Conservation (phyloP, 805 yeast genomes). For the Yamadazyma ubonensis region DNA sequence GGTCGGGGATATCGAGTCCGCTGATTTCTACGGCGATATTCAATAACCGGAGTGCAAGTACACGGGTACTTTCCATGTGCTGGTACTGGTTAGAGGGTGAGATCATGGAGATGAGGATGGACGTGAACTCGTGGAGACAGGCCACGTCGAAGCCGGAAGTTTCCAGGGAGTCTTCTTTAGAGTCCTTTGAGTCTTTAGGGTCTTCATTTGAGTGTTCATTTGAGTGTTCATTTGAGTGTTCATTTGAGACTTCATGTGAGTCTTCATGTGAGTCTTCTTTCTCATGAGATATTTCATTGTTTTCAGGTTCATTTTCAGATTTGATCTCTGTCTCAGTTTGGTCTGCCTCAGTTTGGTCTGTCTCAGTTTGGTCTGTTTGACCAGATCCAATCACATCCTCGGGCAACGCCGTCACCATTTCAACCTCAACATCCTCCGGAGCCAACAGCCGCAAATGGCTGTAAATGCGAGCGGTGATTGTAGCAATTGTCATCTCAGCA, state of each 20-base stretch:
- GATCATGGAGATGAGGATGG: slow-evolving; percentile 72
- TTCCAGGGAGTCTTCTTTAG: background rate
- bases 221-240: background rate
- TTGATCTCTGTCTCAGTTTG: background rate
- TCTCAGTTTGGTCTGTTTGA: background rate
- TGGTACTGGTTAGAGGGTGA: slow-evolving; percentile 81
- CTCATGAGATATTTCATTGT: background rate
- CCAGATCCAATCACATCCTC: slow-evolving; percentile 60
- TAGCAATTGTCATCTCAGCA: slow-evolving; percentile 77
- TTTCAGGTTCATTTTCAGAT: background rate
- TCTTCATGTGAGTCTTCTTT: background rate
- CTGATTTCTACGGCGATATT: slow-evolving; percentile 79
- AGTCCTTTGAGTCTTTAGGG: no score
- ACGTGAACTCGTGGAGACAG: slow-evolving; percentile 73
- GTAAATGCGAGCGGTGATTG: slow-evolving; percentile 70
- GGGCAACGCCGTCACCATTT: slow-evolving; percentile 51
- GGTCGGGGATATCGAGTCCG: slow-evolving; percentile 58
- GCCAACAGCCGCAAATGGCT: slow-evolving; percentile 43
- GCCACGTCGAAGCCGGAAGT: slow-evolving; percentile 62
- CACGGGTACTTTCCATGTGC: slow-evolving; percentile 83
- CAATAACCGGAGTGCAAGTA: slow-evolving; percentile 74
- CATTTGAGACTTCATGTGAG: background rate
- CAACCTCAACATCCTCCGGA: slow-evolving; percentile 8
- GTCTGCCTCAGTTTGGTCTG: background rate
- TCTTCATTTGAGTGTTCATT: background rate